Evolutionary conservation across 2,329 filamentous ascomycete genomes (phyloP).

Genomic region (Fusarium subglutinans): DNA sequence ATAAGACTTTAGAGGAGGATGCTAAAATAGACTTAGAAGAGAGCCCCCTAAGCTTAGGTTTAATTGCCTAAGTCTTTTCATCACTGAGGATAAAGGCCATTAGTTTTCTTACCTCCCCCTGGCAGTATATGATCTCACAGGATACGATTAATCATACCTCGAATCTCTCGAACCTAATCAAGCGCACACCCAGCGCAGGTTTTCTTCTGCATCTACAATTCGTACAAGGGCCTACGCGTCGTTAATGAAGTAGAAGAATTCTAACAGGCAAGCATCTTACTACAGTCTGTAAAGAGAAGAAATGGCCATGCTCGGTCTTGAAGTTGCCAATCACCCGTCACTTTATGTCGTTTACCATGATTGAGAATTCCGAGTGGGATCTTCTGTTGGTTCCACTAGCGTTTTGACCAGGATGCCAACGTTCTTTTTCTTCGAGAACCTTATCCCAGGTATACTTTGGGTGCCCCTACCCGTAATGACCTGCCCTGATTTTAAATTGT

Average conservation of each 20-base stretch:
- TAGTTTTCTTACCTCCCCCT: background rate
- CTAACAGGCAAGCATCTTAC: background rate
- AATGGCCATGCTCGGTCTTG: background rate
- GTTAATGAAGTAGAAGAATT: background rate
- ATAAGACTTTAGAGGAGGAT: background rate
- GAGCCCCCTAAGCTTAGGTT: background rate
- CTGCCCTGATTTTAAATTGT: background rate
- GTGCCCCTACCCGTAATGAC: slow-evolving; percentile 3
- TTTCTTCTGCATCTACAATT: background rate
- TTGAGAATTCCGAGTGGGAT: background rate
- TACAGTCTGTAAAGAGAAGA: background rate
- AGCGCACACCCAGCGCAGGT: background rate
- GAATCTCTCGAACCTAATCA: background rate
- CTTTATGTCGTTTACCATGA: background rate
- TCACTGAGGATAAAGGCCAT: background rate
- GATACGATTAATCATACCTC: slow-evolving; percentile 1
- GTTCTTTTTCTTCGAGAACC: slow-evolving; percentile 35
- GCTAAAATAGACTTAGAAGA: background rate
- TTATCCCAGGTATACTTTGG: slow-evolving; percentile 8
- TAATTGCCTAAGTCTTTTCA: background rate
- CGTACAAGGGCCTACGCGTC: background rate
- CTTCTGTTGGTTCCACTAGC: slow-evolving; percentile 14
- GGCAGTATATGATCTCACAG: background rate
- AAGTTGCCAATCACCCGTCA: background rate
- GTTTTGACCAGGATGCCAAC: slow-evolving; percentile 8